Conservation (phyloP, 2,329 filamentous ascomycete genomes). For the Arthroderma sp. region DNA sequence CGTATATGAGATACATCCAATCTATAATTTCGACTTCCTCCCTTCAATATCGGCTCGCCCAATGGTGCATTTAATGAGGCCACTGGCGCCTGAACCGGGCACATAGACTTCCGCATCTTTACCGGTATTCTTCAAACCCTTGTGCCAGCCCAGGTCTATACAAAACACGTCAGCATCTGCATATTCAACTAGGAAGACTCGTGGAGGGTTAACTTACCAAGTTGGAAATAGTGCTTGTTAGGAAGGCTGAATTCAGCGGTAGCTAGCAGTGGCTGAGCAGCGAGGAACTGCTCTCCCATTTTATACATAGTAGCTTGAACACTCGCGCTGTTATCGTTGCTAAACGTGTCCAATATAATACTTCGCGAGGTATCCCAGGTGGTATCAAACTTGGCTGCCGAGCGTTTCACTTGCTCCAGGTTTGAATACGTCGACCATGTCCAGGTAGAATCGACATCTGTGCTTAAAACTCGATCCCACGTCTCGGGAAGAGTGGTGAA, state of each 20-base stretch:
- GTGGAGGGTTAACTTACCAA: slow-evolving; percentile 38
- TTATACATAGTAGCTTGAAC: slow-evolving; percentile 99
- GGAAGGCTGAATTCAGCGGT: slow-evolving; percentile 73
- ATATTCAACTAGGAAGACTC: not conserved
- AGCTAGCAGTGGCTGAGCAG: slow-evolving; percentile 57
- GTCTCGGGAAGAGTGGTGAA: slow-evolving; percentile 83
- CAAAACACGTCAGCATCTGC: slow-evolving; percentile 9
- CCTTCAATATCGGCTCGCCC: slow-evolving; percentile 19
- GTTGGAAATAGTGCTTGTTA: slow-evolving; percentile 98
- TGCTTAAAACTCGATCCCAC: slow-evolving; percentile 91
- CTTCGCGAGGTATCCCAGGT: slow-evolving; percentile 66
- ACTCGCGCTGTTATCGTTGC: slow-evolving; percentile 77
- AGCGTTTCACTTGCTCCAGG: slow-evolving; percentile 54
- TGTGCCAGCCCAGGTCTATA: slow-evolving; percentile 88
- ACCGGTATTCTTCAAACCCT: slow-evolving; percentile 87
- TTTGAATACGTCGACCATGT: slow-evolving; percentile 62
- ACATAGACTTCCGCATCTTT: slow-evolving; percentile 92
- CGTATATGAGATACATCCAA: not conserved
- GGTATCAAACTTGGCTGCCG: slow-evolving; percentile 57
- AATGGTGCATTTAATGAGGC: slow-evolving; percentile 89
- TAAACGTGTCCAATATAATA: slow-evolving; percentile 86
- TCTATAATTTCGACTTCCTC: slow-evolving; percentile 1
- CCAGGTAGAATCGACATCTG: slow-evolving; percentile 81
- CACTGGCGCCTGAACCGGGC: slow-evolving; percentile 85
- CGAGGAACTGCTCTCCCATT: slow-evolving; percentile 83